A percentile compares a stretch with the other conserved stretches of the same genome.
phyloP scores from a whole-genome alignment of 2,329 filamentous ascomycete genomes.

The Trichoderma guizhouense region DNA sequence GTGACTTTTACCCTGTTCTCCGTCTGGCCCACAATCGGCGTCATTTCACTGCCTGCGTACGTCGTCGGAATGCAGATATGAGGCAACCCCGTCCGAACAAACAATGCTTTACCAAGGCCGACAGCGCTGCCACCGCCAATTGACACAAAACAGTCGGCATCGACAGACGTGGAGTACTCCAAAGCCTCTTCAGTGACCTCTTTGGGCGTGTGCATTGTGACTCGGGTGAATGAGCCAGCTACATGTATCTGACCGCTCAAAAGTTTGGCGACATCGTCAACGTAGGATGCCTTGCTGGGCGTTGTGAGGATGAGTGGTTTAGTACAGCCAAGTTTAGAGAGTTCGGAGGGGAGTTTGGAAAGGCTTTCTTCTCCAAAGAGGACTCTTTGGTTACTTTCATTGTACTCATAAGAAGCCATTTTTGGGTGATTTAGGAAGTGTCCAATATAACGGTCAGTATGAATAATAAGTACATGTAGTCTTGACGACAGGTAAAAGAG shows the following conservation, averaged over 20 bases:
- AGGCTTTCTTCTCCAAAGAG: constrained; percentile 56
- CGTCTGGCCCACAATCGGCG: constrained; percentile 62
- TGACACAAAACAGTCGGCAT: constrained; percentile 47
- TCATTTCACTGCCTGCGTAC: constrained; percentile 62
- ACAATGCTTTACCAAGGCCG: constrained; percentile 59
- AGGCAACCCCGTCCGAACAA: constrained; percentile 50
- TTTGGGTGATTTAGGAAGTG: neutral
- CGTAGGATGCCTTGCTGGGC: constrained; percentile 28
- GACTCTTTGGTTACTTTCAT: constrained; percentile 30
- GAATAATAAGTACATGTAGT: neutral
- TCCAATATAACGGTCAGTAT: neutral
- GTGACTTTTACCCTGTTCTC: constrained; percentile 57
- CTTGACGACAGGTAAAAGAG: neutral
- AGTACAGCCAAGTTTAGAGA: constrained; percentile 43
- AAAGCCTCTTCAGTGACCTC: constrained; percentile 55
- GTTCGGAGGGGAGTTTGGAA: constrained; percentile 44
- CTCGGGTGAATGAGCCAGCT: constrained; percentile 43
- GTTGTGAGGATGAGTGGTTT: constrained; percentile 55
- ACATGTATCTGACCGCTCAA: neutral
- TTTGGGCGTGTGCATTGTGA: constrained; percentile 61
- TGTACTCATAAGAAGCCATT: constrained; percentile 6
- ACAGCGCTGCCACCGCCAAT: constrained; percentile 35
- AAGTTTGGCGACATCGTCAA: neutral
- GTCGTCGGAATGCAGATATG: constrained; percentile 58
- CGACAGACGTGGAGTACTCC: constrained; percentile 40